Conservation (phyloP, 2,329 filamentous ascomycete species). For the Hymenoscyphus salicellus region DNA sequence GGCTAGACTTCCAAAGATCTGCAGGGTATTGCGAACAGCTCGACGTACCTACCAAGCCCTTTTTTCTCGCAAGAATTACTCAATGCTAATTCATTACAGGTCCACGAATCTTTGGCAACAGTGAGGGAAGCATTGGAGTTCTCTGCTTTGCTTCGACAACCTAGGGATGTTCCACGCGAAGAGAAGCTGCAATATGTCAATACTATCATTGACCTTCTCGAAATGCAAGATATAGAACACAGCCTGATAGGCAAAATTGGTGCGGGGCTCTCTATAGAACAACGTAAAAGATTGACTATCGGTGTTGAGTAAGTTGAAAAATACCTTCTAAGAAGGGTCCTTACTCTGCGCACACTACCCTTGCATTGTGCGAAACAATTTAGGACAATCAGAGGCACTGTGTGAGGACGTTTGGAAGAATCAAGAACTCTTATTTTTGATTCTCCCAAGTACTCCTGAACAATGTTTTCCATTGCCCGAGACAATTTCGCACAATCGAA, state of each 20-base stretch:
- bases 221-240: conserved; percentile 62
- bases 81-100: too few species aligned
- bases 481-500: too few species aligned
- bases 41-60: conserved; percentile 62
- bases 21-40: conserved; percentile 72
- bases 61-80: too few species aligned
- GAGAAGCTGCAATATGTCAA: conserved; percentile 83
- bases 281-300: conserved; percentile 58
- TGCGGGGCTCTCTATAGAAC: conserved; percentile 43
- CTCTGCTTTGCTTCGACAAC: conserved; percentile 3
- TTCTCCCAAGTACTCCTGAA: too few species aligned
- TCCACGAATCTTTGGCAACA: conserved; percentile 50
- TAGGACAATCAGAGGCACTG: too few species aligned
- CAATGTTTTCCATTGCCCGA: too few species aligned
- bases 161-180: neutral
- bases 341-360: too few species aligned
- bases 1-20: conserved; percentile 62
- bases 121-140: conserved; percentile 66
- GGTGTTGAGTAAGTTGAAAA: conserved; percentile 43
- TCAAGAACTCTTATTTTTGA: too few species aligned
- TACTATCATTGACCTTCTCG: conserved; percentile 61
- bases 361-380: too few species aligned
- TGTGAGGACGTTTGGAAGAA: too few species aligned
- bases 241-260: conserved; percentile 60
- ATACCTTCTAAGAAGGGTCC: too few species aligned